Conservation (phyloP, 768 basidiomycete genomes). For the Agaricus sinodeliciosus region DNA sequence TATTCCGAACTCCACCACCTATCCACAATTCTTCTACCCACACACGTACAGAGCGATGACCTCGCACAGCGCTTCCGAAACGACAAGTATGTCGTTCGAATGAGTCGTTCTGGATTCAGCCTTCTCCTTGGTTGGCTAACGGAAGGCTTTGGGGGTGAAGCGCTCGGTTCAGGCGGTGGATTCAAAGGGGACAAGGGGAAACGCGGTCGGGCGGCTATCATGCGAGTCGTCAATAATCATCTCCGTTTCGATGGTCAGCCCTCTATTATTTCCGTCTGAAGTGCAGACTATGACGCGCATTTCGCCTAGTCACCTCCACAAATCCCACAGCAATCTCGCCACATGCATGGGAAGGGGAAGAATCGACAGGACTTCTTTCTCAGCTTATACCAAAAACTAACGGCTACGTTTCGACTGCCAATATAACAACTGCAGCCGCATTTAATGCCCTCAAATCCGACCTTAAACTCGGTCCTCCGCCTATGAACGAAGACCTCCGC, state of each 20-base stretch:
- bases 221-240: conserved; percentile 93
- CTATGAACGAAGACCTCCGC: conserved; percentile 73
- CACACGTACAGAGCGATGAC: conserved; percentile 80
- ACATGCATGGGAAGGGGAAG: conserved; percentile 85
- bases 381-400: conserved; percentile 64
- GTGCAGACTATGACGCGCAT: conserved; percentile 15
- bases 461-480: conserved; percentile 81
- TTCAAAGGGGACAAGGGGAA: conserved; percentile 79
- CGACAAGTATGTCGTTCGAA: conserved; percentile 85
- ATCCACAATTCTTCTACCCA: conserved; percentile 71
- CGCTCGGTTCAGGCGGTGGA: conserved; percentile 72
- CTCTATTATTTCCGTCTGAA: conserved; percentile 6
- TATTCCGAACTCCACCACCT: conserved; percentile 68
- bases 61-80: conserved; percentile 78
- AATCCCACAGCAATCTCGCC: conserved; percentile 57
- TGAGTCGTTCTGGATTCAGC: conserved; percentile 88
- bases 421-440: conserved; percentile 42
- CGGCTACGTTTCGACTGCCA: conserved; percentile 21
- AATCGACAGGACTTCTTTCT: conserved; percentile 77
- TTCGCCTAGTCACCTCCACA: conserved; percentile 56
- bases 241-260: conserved; percentile 80
- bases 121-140: conserved; percentile 95
- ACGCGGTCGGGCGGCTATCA: conserved; percentile 81
- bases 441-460: conserved; percentile 74
- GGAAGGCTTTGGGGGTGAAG: conserved; percentile 83